These are phyloP conservation scores for Colletotrichum godetiae DNA, from an alignment of 2,329 filamentous ascomycete genomes.

Conservation along the genomic window DNA sequence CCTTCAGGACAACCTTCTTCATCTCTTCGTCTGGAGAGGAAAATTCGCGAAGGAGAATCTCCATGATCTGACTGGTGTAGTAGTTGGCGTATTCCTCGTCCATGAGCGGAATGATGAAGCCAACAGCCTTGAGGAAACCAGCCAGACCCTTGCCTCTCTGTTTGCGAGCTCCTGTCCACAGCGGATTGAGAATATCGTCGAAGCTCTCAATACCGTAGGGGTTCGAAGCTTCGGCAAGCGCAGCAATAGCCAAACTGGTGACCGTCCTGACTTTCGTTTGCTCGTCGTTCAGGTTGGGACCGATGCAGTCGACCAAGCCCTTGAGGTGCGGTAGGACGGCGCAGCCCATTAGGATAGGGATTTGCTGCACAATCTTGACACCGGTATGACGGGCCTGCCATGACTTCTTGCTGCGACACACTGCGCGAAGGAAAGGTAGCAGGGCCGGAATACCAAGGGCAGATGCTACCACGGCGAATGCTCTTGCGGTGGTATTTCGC, in stretches of 20 bases:
- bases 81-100: constrained; percentile 99
- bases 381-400: constrained; percentile 98
- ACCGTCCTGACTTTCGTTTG: constrained; percentile 98
- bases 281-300: constrained; percentile 94
- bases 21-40: constrained; percentile 98
- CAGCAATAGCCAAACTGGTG: constrained; percentile 93
- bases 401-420: constrained; percentile 98
- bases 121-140: constrained; percentile 96
- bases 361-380: constrained; percentile 99
- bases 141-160: constrained; percentile 96
- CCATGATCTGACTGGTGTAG: constrained; percentile 99
- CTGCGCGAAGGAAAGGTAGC: constrained; percentile 92
- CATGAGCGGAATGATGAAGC: constrained; percentile 98
- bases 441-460: constrained; percentile 95
- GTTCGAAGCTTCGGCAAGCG: constrained; percentile 94
- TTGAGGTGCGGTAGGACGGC: constrained; percentile 96
- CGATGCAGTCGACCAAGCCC: constrained; percentile 95
- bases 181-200: constrained; percentile 94
- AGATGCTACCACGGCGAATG: constrained; percentile 96
- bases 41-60: constrained; percentile 95
- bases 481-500: constrained; percentile 94
- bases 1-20: constrained; percentile 99
- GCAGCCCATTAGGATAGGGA: constrained; percentile 98
- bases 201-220: constrained; percentile 99
- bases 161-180: constrained; percentile 96